Conservation (phyloP, 225 moss, liverwort and hornwort species). For the Pseudisothecium myosuroides region DNA sequence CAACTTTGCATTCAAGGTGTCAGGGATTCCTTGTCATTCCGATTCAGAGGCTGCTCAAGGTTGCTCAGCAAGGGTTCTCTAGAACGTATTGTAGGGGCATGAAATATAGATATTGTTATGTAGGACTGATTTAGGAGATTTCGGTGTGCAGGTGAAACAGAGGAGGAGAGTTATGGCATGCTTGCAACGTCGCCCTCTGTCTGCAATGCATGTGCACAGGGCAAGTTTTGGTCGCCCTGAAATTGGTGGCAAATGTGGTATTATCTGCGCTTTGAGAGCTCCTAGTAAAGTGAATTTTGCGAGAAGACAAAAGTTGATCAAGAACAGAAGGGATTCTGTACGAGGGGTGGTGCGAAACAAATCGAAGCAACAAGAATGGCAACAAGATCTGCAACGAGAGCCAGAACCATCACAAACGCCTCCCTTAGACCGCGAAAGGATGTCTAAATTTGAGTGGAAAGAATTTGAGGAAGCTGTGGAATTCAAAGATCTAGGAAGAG, state of each 20-base stretch:
- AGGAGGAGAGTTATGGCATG: slow-evolving; percentile 22
- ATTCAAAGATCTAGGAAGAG: slow-evolving; percentile 42
- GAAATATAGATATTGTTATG: neutral
- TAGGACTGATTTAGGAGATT: neutral
- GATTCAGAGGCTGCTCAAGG: neutral
- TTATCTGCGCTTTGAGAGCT: neutral
- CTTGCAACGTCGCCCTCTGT: slow-evolving; percentile 35
- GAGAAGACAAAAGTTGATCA: neutral
- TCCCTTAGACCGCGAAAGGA: neutral
- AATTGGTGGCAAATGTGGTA: neutral
- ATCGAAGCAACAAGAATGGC: slow-evolving; percentile 22
- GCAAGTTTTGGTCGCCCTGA: neutral
- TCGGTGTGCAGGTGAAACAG: slow-evolving; percentile 23
- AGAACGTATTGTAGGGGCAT: neutral
- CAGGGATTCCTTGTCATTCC: neutral
- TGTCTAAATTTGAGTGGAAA: slow-evolving; percentile 40
- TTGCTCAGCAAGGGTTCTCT: neutral
- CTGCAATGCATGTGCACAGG: neutral
- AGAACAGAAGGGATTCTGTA: neutral
- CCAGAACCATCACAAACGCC: neutral
- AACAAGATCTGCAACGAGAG: slow-evolving; percentile 11
- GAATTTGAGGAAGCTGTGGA: slow-evolving; percentile 60
- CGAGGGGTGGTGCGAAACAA: neutral
- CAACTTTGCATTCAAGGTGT: neutral
- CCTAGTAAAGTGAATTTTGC: neutral